Evolutionary conservation across 805 yeast species (phyloP), one percentile per base, ranked within the genome.

Genomic region (Nakazawaea anatomiae): DNA sequence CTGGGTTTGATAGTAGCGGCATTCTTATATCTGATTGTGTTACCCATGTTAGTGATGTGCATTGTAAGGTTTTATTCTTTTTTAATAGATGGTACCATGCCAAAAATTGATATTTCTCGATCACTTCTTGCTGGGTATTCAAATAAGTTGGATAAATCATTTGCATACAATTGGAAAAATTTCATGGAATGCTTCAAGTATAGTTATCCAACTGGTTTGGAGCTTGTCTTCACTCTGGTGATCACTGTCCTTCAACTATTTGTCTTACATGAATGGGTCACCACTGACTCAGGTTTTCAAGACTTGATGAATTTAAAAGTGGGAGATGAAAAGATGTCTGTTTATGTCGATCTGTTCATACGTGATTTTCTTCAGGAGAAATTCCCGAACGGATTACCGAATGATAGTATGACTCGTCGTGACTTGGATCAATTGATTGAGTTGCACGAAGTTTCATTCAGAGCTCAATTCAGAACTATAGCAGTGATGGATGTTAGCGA

Each of bases 251-350:
- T 78, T 14, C 75, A 80, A 5, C 52, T 81, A 6, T 77, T 79
- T 59, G 69, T 82, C 27, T 82, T 77, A 54, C 86, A 84, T 60
- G 90, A 85, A 57, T 82, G 86, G 80, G 85, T 86, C 12, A 78
- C 80, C 1, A 70, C 82, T 50, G 95, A 87, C 62, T 81, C 82
- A 45, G 89, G 89, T 0, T 85, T 83, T 62, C 64, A 70, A 31
- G 81, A 79, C 59, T 72, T 85, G 61, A 68, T 86, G 14, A 62
- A 74, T 48, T 79, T 73, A 55, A 77, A 75, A 52, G 77, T 87
- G 44, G 94, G 94, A 2, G 74, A 69, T 45, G 80, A 75, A 54
- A 75, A 77, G 27, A 36, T 40, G 3, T 34, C 42, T 3, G 42
- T 27, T 25, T 12, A 40, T 14, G 46, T 41, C 25, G 49, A 45